Evolutionary conservation across 768 basidiomycete genomes (phyloP).

Genomic region (Xerocomellus chrysenteron): DNA sequence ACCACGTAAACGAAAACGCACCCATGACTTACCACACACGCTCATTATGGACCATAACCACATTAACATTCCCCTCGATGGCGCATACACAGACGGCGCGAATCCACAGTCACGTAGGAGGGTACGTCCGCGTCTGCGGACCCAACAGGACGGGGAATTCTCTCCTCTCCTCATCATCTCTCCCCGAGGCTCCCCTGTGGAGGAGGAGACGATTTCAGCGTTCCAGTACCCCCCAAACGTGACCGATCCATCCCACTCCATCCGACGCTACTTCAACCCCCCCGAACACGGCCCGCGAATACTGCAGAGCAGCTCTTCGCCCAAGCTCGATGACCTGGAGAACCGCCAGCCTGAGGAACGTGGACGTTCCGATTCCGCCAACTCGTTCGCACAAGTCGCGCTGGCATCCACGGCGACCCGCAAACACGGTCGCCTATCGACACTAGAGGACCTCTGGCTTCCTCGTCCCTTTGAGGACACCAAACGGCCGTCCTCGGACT

Average conservation of each 20-base stretch:
- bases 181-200: background rate
- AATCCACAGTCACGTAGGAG: background rate
- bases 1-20: constrained; percentile 20
- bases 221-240: background rate
- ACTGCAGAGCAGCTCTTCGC: background rate
- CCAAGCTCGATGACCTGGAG: background rate
- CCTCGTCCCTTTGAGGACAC: constrained; percentile 23
- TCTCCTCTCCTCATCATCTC: constrained; percentile 25
- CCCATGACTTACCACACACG: background rate
- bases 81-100: background rate
- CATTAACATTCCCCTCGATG: background rate
- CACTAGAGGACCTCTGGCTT: constrained; percentile 14
- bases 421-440: constrained; percentile 10
- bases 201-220: constrained; percentile 4
- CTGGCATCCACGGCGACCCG: constrained; percentile 4
- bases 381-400: constrained; percentile 20
- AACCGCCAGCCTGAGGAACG: background rate
- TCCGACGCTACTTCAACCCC: background rate
- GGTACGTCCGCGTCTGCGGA: constrained; percentile 8
- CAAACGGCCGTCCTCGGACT: background rate
- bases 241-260: background rate
- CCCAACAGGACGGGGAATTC: constrained; percentile 14
- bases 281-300: background rate
- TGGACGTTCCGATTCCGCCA: constrained; percentile 9
- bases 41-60: background rate